Base-by-base conservation (phyloP, 495 filamentous ascomycete species). In the Aspergillus nidulans region DNA sequence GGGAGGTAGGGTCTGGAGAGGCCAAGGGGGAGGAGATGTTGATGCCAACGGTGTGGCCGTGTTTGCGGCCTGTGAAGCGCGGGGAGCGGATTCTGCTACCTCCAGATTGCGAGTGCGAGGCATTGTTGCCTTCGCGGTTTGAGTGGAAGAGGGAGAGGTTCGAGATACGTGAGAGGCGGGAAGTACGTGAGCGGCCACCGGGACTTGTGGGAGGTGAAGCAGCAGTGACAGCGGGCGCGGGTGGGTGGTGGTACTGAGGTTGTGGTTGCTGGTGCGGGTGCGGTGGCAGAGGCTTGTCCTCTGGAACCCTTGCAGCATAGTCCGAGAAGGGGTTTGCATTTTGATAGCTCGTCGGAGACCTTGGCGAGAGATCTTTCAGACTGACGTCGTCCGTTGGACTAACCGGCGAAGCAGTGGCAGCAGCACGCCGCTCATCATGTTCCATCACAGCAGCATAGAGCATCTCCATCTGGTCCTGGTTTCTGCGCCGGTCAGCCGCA, bases 381-480 rank as follows among this genome's bases (percentile, higher is more conserved):
- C 21, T 24, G 28, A 49, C 30, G 23, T 44, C 45, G 8, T 50
- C 52, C 8, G 19, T 18, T 3, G 19, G 45, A 28, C 25, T 43
- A 3, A 32, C 42, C 10, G 49, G 38, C 6, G 38, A 42, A 12
- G 36, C 26, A 1, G 71, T 71, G 49, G 81, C 74, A 70, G 72
- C 72, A 50, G 81, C 73, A 70, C 88, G 87, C 45, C 82, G 81
- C 34, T 83, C 85, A 69, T 95, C 90, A 48, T 92, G 87, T 70
- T 89, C 89, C 88, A 95, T 87, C 56, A 96, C 91, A 41, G 91
- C 86, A 46, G 84, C 89, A 66, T 97, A 97, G 61, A 97, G 83
- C 67, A 89, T 85, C 65, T 94, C 90, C 73, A 97, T 84, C 65
- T 95, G 85, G 55, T 81, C 76, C 65, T 92, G 85, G 64, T 86